Evolutionary conservation across 129 eudicot genomes (phyloP), one percentile per base, ranked within the genome.

Genomic region (Escallonia rubra): DNA sequence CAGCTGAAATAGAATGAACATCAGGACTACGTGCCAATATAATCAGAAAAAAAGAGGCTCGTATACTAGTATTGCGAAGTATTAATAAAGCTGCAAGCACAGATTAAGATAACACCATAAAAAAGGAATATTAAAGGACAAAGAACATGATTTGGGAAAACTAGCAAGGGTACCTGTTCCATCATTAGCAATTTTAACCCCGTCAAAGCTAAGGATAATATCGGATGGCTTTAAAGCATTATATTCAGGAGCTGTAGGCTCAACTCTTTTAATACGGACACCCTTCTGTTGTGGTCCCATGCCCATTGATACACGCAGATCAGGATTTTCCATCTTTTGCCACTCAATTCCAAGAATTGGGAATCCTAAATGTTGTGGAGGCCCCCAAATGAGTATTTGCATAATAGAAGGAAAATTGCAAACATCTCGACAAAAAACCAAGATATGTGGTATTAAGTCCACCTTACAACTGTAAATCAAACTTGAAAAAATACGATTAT

Each of bases 301-400:
- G 41, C 90, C 90, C 81, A 84, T 68, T 40, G 90, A 77, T 72
- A 71, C 65, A n/a, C 90, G 74, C n/a, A 80, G 65, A 65, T 84
- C 86, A 8, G 83, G 86, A 65, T 84, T 84, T 68, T 84, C 90
- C 86, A 84, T 80, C 72, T 84, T 84, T 72, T 84, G 90, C 86
- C 86, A 84, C 76, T 74, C 81, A 64, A 84, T 73, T 59, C 90
- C 86, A 77, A 78, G 83, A 71, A 84, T 78, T 7, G 90, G 90
- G 15, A 84, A 50, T 1, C 55, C 55, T 50, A 50, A 50, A 50
- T 50, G 10, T 50, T 50, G 55, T n/a, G 12, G 55, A 50, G 14
- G 10, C 44, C 46, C 34, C 34, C 34, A 23, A 23, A 23, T 23
- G 34, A 61, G 41, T 39, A 10, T 10, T 61, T 61, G 48, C 34